Base-by-base conservation (phyloP, 306 rosid species). In the Fragaria vesca region DNA sequence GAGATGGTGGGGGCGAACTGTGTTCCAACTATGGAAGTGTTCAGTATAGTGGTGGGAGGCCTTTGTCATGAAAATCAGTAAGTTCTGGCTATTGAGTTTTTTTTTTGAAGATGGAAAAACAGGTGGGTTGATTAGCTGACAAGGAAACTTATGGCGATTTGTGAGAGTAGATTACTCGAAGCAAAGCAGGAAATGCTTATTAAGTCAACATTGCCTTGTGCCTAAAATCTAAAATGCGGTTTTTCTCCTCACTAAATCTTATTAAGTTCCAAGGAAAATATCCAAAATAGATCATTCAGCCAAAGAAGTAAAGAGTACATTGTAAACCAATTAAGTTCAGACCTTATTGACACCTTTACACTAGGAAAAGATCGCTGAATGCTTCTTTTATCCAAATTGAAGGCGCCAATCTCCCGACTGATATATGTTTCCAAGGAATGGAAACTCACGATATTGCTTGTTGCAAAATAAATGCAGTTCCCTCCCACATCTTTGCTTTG, bases 1-100 rank as follows among this genome's bases (percentile, higher is more conserved):
- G 83, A 80, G 72, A 83, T 76, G 76, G 80, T 65, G 4, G 50
- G 65, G 74, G 79, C 76, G 30, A 70, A 78, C 20, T 77, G 77
- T 54, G 72, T 76, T 42, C 86, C 85, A 62, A 77, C 84, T 47
- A 21, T 79, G 38, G 34, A 57, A 32, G 58, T 86, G 76, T 77
- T 71, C 36, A 77, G 76, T 61, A 45, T 71, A 13, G 70, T 83
- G 28, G 18, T 83, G 52, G 74, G 71, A 54, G 82, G 79, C 69
- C 81, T 86, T 24, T 83, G 87, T 66, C 7, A 71, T 32, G 34
- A 32, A 32, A 2, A 32, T 32, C 4, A 32, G 2, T 32, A 0
- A 2, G 34, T 30, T 30, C 34, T 32, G 34, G 34, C 34, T 32
- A 32, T 32, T 32, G 34, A 32, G 34, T 32, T 32, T 32, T 32